Conservation (phyloP, 371 early-diverging fungal genomes). For the Amoeboaphelidium occidentale region DNA sequence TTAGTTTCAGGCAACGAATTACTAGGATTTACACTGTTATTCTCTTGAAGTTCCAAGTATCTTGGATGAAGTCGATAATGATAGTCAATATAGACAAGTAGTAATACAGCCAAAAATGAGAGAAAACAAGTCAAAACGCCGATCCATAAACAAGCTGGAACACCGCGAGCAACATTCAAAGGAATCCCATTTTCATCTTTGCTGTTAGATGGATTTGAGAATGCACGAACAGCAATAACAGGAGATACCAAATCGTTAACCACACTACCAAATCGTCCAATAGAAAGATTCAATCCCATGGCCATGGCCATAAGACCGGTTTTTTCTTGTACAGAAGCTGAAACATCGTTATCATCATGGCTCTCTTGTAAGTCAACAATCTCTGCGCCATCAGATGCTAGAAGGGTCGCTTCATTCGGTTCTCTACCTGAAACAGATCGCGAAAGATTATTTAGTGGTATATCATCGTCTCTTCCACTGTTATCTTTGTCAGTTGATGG, state of each 20-base stretch:
- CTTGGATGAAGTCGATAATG: background rate
- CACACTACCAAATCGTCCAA: constrained; percentile 20
- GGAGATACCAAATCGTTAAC: constrained; percentile 17
- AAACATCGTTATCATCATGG: too few relatives aligned
- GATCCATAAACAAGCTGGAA: constrained; percentile 3
- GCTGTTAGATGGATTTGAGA: background rate
- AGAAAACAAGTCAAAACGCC: constrained; percentile 3
- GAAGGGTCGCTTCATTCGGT: too few relatives aligned
- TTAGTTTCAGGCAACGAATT: background rate
- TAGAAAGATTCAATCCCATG: constrained; percentile 16
- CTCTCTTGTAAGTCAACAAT: too few relatives aligned
- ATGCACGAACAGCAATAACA: background rate
- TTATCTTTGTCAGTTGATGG: constrained; percentile 6
- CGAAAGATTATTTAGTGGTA: too few relatives aligned
- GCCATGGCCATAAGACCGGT: constrained; percentile 16
- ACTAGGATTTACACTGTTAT: background rate
- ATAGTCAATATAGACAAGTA: background rate
- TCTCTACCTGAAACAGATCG: too few relatives aligned
- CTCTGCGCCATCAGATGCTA: too few relatives aligned
- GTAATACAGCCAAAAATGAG: background rate
- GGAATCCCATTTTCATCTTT: too few relatives aligned
- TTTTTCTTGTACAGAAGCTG: too few relatives aligned
- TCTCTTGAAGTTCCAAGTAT: constrained; percentile 7
- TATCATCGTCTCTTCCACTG: constrained; percentile 7
- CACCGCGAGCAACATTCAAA: background rate